phyloP scores from a whole-genome alignment of 306 rosid species.

The Medicago ruthenica region DNA sequence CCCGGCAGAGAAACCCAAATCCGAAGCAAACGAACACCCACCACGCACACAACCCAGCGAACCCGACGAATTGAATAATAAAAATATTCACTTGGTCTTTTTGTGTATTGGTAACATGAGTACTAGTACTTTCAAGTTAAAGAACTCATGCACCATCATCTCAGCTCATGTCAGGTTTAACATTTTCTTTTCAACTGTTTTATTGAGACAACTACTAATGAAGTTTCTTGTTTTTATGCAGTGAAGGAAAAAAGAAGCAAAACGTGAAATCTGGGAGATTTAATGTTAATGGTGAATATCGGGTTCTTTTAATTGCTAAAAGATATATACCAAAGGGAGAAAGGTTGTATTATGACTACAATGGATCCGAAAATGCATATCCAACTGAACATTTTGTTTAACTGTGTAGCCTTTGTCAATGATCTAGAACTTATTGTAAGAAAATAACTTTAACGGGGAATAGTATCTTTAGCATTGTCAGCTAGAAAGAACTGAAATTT shows the following conservation, averaged over 20 bases:
- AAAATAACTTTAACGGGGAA: slow-evolving; percentile 1
- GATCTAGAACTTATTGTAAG: neutral
- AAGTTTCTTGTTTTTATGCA: slow-evolving; percentile 48
- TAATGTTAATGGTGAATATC: slow-evolving; percentile 74
- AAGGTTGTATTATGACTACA: slow-evolving; percentile 93
- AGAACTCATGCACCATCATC: neutral
- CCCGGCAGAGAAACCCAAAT: no score
- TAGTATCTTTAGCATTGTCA: neutral
- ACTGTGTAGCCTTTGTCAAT: neutral
- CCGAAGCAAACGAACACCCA: no score
- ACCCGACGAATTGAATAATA: no score
- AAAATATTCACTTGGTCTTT: neutral
- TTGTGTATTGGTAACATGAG: neutral
- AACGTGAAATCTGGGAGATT: slow-evolving; percentile 86
- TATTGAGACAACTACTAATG: slow-evolving; percentile 17
- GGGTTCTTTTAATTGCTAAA: slow-evolving; percentile 81
- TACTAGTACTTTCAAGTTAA: neutral
- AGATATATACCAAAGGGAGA: slow-evolving; percentile 93
- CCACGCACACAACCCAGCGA: no score
- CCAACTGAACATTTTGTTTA: slow-evolving; percentile 90
- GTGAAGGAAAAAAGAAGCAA: slow-evolving; percentile 92
- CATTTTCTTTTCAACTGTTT: slow-evolving; percentile 19
- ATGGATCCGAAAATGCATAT: slow-evolving; percentile 87
- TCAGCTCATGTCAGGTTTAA: neutral
- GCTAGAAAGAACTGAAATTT: neutral